phyloP scores from a whole-genome alignment of 257 asterid species.

The Handroanthus guayacan region DNA sequence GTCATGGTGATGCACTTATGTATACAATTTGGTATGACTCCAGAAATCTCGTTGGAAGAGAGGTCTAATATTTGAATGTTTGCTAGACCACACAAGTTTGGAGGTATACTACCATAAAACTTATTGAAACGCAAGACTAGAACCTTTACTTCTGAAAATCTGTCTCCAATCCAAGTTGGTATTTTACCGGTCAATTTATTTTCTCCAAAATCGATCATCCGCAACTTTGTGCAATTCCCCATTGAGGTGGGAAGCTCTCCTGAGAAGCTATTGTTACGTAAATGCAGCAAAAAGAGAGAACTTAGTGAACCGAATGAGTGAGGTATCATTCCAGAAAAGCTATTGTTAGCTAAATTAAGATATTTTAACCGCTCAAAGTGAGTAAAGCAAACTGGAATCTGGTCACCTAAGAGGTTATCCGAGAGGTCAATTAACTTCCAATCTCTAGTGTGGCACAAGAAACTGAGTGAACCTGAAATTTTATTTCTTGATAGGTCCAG shows the following conservation, averaged over 20 bases:
- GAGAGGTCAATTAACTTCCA: conserved; percentile 14
- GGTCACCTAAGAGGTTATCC: not conserved
- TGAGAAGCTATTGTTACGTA: conserved; percentile 28
- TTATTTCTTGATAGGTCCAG: not conserved
- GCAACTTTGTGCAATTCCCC: conserved; percentile 20
- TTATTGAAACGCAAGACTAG: not conserved
- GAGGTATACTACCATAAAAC: conserved; percentile 23
- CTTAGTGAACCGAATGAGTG: not conserved
- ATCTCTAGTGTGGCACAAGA: not conserved
- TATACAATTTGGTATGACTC: conserved; percentile 29
- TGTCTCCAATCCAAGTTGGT: conserved; percentile 30
- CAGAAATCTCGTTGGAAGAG: conserved; percentile 27
- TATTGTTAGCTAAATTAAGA: conserved; percentile 16
- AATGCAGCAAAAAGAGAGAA: not conserved
- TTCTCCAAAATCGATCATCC: not conserved
- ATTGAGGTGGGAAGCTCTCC: conserved; percentile 36
- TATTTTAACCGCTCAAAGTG: not conserved
- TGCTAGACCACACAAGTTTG: not conserved
- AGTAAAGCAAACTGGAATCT: not conserved
- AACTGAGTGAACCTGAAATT: not conserved
- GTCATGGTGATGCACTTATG: conserved; percentile 23
- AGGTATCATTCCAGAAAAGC: conserved; percentile 22
- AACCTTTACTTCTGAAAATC: not conserved
- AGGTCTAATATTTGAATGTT: not conserved
- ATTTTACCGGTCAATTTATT: conserved; percentile 23